phyloP scores from a whole-genome alignment of 257 asterid species.

The Dorcoceras hygrometricum region DNA sequence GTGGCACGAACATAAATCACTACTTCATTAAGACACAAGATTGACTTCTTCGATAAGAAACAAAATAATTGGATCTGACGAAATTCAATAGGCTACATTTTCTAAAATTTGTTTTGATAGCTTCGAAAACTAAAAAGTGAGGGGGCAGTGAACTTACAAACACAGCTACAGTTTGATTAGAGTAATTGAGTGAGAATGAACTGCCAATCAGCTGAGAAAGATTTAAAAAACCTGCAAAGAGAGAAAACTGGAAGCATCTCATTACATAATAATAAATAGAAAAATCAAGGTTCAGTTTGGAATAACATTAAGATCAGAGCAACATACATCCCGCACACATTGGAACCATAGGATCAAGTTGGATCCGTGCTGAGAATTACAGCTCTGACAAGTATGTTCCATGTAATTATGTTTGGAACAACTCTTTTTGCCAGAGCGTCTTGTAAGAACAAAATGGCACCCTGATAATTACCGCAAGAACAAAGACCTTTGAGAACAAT shows the following conservation, averaged over 20 bases:
- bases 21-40: not conserved
- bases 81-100: not conserved
- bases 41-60: not conserved
- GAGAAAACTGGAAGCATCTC: not conserved
- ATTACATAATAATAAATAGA: not conserved
- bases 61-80: not conserved
- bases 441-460: conserved; percentile 55
- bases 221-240: not conserved
- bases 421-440: conserved; percentile 57
- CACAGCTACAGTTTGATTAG: conserved; percentile 17
- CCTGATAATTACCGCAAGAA: conserved; percentile 61
- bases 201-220: not conserved
- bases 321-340: conserved; percentile 30
- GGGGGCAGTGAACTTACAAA: conserved; percentile 21
- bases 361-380: conserved; percentile 41
- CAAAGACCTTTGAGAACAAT: conserved; percentile 82
- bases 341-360: conserved; percentile 22
- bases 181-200: not conserved
- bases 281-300: not conserved
- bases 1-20: not conserved
- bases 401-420: conserved; percentile 68
- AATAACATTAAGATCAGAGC: conserved; percentile 8
- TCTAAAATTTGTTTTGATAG: not conserved
- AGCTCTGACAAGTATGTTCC: conserved; percentile 96
- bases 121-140: conserved; percentile 1